Evolutionary conservation across 306 rosid genomes (phyloP), one percentile per base, ranked within the genome.

Genomic region (Medicago lupulina): DNA sequence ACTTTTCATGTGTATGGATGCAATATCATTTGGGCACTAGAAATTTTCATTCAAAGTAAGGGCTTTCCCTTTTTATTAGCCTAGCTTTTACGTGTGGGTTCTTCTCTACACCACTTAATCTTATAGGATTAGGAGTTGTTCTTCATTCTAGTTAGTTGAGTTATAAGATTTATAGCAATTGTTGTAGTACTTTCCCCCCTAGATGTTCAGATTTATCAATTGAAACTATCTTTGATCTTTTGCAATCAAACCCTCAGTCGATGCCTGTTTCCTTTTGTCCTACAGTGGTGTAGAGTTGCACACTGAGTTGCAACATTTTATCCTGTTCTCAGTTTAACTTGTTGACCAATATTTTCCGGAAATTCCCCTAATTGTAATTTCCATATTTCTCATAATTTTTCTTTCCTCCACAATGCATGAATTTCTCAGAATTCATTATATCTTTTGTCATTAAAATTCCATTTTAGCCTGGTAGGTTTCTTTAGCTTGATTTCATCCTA

Each of bases 191-290:
- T 62, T 23, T 1, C n/a, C 34, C 34, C 46, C 46, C 19, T 53
- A 43, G 13, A 72, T 79, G 15, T 64, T n/a, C 11, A 18, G 14
- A 41, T 65, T 28, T 40, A 62, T 46, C 53, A 41, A 54, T 36
- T 5, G 62, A 46, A 74, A 51, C 47, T 23, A 60, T 51, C 8
- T 18, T 54, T 51, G 28, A 17, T 40, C 3, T 60, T n/a, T 36
- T 74, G 51, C 75, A 44, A 12, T 74, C 28, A 59, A 40, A 16
- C 41, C 76, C 54, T 60, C 23, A 71, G 34, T 50, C n/a, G 61
- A 28, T 23, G 28, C 28, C 28, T 2, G 16, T 69, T 69, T 60
- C 21, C 1, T 25, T 21, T 57, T 39, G 8, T 8, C 44, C 67
- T 39, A 15, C 6, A 31, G 13, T 3, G 67, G 70, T 47, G 25